Base-by-base conservation (phyloP, 495 filamentous ascomycete species). In the Melanomma pulvis-pyrius region DNA sequence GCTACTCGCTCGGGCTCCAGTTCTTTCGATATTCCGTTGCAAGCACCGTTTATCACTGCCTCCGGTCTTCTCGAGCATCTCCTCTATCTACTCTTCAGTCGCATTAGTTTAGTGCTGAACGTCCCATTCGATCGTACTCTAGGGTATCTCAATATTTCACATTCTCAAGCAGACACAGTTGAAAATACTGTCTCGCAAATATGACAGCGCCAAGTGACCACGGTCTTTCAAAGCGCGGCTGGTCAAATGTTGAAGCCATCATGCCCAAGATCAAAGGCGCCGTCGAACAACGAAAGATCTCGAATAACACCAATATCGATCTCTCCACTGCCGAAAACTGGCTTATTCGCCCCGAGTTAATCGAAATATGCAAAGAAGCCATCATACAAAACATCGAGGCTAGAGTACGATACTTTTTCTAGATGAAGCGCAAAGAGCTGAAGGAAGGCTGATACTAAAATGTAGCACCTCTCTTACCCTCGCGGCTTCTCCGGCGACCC, bases 271-370 rank as follows among this genome's bases (percentile, higher is more conserved):
- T 65, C 19, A 65, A 65, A 36, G 54, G 55, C 29, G 63, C 63
- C 4, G 36, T 65, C 7, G 41, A 46, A 30, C 44, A 65, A 22
- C 21, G 55, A 25, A 59, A 48, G 48, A 15, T 29, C 2, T 59
- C 51, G 41, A 53, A 49, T 4, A 59, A 17, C 25, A n/a, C 53
- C 2, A 65, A 65, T 17, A 74, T 77, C 34, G 48, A 77, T 47
- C 66, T 77, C 9, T 51, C 61, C 3, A 75, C 71, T 0, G 71
- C 75, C 0, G 75, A 78, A 68, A 78, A 78, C 64, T 71, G 65
- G 61, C 28, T 78, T 0, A 46, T 67, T 1, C 55, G 56, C 8
- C 8, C 55, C 8, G 63, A 67, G 39, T 17, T 67, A 9, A 24
- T 60, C 17, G 47, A 60, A 15, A 47, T 61, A 21, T 78, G 41